Percentiles rank a stretch among this genome's conserved stretches.
These are phyloP conservation scores for Closterium sp. DNA, from an alignment of 139 green algal species.

Conservation along the genomic window DNA sequence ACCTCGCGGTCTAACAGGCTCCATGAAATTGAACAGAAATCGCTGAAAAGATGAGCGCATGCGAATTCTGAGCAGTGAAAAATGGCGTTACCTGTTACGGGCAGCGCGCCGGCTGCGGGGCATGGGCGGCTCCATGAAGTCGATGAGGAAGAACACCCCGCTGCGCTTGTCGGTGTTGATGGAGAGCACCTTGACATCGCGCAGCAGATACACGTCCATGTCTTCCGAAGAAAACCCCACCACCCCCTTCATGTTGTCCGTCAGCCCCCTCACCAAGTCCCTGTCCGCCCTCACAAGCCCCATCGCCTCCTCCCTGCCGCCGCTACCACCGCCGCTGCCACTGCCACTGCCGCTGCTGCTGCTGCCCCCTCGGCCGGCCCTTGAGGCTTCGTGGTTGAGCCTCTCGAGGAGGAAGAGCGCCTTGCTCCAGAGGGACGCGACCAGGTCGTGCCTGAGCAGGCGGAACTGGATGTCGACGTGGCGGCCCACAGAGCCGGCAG, in stretches of 20 bases:
- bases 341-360: neutral
- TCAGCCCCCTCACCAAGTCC: neutral
- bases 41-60: too few relatives aligned
- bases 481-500: conserved; percentile 35
- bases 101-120: neutral
- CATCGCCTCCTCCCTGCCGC: neutral
- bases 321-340: neutral
- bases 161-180: neutral
- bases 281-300: neutral
- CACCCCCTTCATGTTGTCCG: conserved; percentile 4
- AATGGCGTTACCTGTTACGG: neutral
- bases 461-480: conserved; percentile 67
- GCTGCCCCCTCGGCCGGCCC: neutral
- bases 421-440: conserved; percentile 54
- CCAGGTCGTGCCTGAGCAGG: conserved; percentile 65
- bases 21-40: too few relatives aligned
- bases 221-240: conserved; percentile 16
- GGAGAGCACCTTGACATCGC: neutral
- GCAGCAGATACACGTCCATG: conserved; percentile 13
- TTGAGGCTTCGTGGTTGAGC: neutral
- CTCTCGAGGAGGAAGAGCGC: conserved; percentile 36
- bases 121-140: neutral
- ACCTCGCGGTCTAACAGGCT: too few relatives aligned
- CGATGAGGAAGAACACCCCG: neutral
- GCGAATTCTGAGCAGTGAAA: too few relatives aligned